phyloP scores from a whole-genome alignment of 78 protist genomes.

The Goniomonas avonlea region DNA sequence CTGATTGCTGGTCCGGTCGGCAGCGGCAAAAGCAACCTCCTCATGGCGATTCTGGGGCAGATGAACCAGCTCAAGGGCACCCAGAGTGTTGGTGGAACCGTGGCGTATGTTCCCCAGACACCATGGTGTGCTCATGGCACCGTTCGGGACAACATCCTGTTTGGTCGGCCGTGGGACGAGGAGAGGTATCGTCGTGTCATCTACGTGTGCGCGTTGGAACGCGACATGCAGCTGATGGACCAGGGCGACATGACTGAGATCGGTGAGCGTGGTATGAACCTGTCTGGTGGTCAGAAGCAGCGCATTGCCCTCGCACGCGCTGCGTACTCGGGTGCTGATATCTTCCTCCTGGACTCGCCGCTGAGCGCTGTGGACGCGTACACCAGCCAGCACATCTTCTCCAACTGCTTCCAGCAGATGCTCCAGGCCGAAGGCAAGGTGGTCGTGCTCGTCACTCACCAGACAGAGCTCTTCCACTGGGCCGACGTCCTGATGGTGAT shows the following conservation, averaged over 20 bases:
- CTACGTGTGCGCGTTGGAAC: constrained; percentile 56
- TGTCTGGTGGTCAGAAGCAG: constrained; percentile 67
- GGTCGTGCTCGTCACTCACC: constrained; percentile 77
- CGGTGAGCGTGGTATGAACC: constrained; percentile 80
- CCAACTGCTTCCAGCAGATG: background rate
- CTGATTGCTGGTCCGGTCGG: constrained; percentile 39
- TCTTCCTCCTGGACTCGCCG: constrained; percentile 73
- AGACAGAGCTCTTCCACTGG: constrained; percentile 30
- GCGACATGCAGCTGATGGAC: constrained; percentile 57
- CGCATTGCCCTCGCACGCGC: constrained; percentile 83
- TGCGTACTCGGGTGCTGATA: constrained; percentile 54
- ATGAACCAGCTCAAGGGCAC: background rate
- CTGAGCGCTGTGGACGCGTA: constrained; percentile 74
- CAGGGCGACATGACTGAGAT: constrained; percentile 81
- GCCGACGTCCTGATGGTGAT: too few species aligned
- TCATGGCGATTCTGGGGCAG: constrained; percentile 39
- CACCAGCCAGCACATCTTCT: constrained; percentile 26
- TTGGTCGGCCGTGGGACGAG: constrained; percentile 51
- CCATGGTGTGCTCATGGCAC: constrained; percentile 79
- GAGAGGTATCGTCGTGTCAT: constrained; percentile 55
- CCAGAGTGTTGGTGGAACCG: too few species aligned
- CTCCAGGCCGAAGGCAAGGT: background rate
- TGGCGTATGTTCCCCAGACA: constrained; percentile 46
- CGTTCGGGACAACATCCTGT: constrained; percentile 74
- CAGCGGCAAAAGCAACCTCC: constrained; percentile 29